Base-by-base conservation (phyloP, 148 eudicot species). In the Silene uniflora region DNA sequence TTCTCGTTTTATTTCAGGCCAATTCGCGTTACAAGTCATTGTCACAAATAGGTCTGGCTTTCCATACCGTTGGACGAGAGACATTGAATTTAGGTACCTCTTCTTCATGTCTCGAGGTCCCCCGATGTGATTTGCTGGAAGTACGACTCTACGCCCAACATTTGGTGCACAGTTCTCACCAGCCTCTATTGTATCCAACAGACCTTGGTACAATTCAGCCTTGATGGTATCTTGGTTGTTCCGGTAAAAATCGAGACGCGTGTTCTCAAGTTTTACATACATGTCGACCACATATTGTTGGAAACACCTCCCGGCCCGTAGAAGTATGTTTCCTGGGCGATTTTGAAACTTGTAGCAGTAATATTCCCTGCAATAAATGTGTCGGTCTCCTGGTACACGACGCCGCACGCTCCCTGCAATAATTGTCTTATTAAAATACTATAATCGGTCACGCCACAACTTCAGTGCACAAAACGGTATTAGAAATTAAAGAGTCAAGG, bases 181-280 rank as follows among this genome's bases (percentile, higher is more conserved):
- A 0, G 10, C 12, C 3, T 11, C 39, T 8, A 67, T 1, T 10
- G 21, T 71, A 14, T 59, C 55, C 10, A 71, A 4, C 0, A 72
- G 46, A 1, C 61, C 61, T 62, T 77, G 75, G 6, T 77, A 77
- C 1, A 77, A 11, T 1, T 77, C 55, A 9, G 47, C 62, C 18
- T 17, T 14, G 5, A 72, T 32, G 0, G n/a, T 2, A 0, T 29
- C 13, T 21, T 77, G 76, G 22, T 77, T 62, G 12, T 44, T 47
- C 2, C 65, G n/a, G 2, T 14, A 49, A 4, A n/a, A 72, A 24
- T 77, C 63, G 0, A 77, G 7, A 0, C 64, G 19, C 1, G 63
- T 72, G n/a, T 77, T 71, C 22, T 77, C 63, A 3, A 62, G 1
- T n/a, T 77, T 77, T 0, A 63, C 64, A 11, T 77, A 77, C 23